Evolutionary conservation across 2,329 filamentous ascomycete species (phyloP).

Genomic region (Fusarium burgessii): DNA sequence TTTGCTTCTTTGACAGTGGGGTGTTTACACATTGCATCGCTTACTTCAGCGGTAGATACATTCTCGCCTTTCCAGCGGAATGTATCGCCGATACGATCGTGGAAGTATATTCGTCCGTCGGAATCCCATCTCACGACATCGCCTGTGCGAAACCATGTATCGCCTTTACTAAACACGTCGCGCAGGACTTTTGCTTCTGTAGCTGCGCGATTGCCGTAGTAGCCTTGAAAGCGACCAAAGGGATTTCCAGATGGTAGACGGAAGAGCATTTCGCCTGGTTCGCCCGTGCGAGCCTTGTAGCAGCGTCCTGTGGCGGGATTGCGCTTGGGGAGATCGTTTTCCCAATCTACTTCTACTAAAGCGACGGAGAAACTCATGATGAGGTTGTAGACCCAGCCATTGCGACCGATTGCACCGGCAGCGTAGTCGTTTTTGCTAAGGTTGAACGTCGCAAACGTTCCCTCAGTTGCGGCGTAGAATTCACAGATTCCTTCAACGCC

Average conservation of each 20-base stretch:
- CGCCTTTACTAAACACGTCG: constrained; percentile 78
- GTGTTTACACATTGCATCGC: constrained; percentile 77
- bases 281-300: constrained; percentile 65
- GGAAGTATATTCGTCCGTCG: constrained; percentile 82
- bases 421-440: constrained; percentile 77
- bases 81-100: constrained; percentile 82
- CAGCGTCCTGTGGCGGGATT: constrained; percentile 78
- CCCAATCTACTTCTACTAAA: constrained; percentile 78
- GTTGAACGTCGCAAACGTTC: constrained; percentile 77
- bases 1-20: constrained; percentile 80
- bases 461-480: constrained; percentile 86
- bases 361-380: constrained; percentile 64
- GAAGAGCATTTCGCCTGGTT: constrained; percentile 82
- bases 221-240: constrained; percentile 79
- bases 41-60: constrained; percentile 84
- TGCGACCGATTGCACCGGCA: constrained; percentile 82
- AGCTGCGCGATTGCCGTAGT: constrained; percentile 79
- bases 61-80: constrained; percentile 88
- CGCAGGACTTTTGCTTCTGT: constrained; percentile 80
- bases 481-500: constrained; percentile 79
- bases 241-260: constrained; percentile 75
- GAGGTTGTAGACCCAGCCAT: constrained; percentile 70
- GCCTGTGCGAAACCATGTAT: constrained; percentile 87
- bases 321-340: constrained; percentile 75
- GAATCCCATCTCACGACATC: constrained; percentile 79